These are phyloP conservation scores for Colletotrichum kahawae DNA, from an alignment of 2,329 filamentous ascomycete species.

Conservation along the genomic window DNA sequence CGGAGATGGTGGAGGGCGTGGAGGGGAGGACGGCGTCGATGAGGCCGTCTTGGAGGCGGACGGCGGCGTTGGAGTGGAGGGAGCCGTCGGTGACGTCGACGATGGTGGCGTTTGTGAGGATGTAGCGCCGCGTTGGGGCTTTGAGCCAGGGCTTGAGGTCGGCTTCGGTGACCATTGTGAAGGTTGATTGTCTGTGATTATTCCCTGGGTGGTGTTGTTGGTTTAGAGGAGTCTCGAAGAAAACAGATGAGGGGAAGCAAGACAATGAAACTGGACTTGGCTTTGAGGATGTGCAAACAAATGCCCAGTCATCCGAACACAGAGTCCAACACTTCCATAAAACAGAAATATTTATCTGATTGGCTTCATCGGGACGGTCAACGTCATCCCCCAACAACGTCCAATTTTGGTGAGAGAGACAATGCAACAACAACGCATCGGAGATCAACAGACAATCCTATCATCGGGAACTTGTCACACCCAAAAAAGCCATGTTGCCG, in stretches of 20 bases:
- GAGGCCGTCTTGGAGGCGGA: conserved; percentile 39
- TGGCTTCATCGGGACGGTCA: not conserved
- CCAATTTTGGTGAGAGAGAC: not conserved
- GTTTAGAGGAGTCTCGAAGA: not conserved
- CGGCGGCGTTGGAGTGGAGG: conserved; percentile 30
- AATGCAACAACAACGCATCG: not conserved
- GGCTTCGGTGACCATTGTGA: conserved; percentile 27
- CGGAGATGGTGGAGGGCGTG: not conserved
- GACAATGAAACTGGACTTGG: not conserved
- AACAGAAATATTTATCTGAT: not conserved
- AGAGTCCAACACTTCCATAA: not conserved
- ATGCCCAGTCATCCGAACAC: not conserved
- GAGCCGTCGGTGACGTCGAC: conserved; percentile 43
- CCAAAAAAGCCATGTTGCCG: not conserved
- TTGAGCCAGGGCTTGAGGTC: conserved; percentile 39
- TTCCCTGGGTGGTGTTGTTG: not conserved
- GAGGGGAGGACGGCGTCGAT: conserved; percentile 31
- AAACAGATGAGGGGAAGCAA: not conserved
- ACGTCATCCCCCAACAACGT: not conserved
- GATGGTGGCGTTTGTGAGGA: conserved; percentile 49
- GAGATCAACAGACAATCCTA: not conserved
- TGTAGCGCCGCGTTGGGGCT: conserved; percentile 31
- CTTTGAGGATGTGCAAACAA: not conserved
- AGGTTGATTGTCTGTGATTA: too few relatives aligned
- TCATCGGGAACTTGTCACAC: not conserved